phyloP scores from a whole-genome alignment of 2,329 filamentous ascomycete species.

The Cercospora sesami region DNA sequence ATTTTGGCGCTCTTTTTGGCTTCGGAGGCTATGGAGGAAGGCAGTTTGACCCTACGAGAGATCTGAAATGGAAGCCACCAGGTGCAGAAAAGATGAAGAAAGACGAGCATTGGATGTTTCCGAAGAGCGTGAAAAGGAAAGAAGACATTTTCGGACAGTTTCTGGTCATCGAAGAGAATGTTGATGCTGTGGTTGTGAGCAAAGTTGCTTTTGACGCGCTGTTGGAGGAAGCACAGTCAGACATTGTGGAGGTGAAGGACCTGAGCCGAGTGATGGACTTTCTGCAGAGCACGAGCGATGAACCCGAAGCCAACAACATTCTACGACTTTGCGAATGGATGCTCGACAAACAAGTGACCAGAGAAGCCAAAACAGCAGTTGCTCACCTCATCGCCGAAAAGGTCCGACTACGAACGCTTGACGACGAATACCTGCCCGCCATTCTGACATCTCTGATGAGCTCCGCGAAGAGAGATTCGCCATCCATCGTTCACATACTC shows the following conservation, averaged over 20 bases:
- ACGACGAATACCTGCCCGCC: constrained; percentile 7
- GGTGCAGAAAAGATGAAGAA: constrained; percentile 17
- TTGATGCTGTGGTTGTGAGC: constrained; percentile 25
- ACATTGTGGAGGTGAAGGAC: constrained; percentile 1
- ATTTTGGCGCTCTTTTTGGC: constrained; percentile 37
- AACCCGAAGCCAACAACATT: constrained; percentile 30
- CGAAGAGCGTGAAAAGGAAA: constrained; percentile 12
- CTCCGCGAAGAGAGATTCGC: background rate
- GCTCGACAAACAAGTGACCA: background rate
- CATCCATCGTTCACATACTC: constrained; percentile 15
- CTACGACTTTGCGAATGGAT: constrained; percentile 30
- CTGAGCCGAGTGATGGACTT: constrained; percentile 27
- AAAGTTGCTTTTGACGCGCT: constrained; percentile 27
- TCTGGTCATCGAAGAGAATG: constrained; percentile 12
- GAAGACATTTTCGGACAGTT: constrained; percentile 19
- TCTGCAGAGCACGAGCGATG: constrained; percentile 27
- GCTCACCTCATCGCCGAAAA: constrained; percentile 26
- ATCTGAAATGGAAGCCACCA: constrained; percentile 34
- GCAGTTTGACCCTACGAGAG: constrained; percentile 24
- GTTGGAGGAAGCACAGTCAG: constrained; percentile 12
- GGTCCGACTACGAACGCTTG: constrained; percentile 24
- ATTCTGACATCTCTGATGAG: constrained; percentile 13
- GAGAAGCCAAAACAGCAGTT: background rate
- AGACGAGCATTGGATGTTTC: constrained; percentile 24
- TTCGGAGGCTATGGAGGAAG: constrained; percentile 22